Base-by-base conservation (phyloP, 2,329 filamentous ascomycete species). In the Hirsutella rhossiliensis region DNA sequence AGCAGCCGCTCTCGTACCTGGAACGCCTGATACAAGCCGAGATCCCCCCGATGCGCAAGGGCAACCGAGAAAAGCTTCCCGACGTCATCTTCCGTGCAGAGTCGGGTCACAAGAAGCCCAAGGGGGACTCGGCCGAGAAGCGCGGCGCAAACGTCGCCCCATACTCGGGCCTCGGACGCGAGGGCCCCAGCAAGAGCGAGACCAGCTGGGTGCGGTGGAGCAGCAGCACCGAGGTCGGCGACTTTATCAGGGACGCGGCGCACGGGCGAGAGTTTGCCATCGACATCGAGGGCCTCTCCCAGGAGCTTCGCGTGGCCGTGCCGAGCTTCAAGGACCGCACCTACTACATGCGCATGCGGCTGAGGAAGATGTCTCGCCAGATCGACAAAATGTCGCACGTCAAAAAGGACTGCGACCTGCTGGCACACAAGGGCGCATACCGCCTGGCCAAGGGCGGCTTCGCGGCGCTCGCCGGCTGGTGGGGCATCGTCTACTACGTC, bases 321-420 rank as follows among this genome's bases (percentile, higher is more conserved):
- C 89, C 89, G 0, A 87, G 82, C 40, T 96, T 95, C 72, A 78
- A 81, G 48, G 88, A 96, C 58, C 73, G 89, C n/a, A 96, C 89
- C 0, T 83, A 90, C 62, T 95, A 90, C 62, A 75, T 94, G 56
- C 79, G 89, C 9, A 76, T 86, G 61, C 72, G 84, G 8, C 65
- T 96, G 42, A 73, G 86, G 38, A 85, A 83, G 48, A 80, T 84
- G 55, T 81, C 82, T 4, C 70, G 67, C 40, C 71, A 79, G 45
- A 82, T 96, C 42, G 76, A 82, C 19, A 61, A 71, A 18, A 75
- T 89, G 62, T 78, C 84, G 5, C 75, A 75, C 42, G 67, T 94
- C 55, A 95, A 95, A 67, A 72, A 76, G 18, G 82, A 90, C 54
- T 95, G 89, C 61, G 89, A 95, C 59, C 56, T 70, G 27, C 62